These are phyloP conservation scores for Rhynchosporium graminicola DNA, from an alignment of 2,329 filamentous ascomycete genomes.

Conservation along the genomic window DNA sequence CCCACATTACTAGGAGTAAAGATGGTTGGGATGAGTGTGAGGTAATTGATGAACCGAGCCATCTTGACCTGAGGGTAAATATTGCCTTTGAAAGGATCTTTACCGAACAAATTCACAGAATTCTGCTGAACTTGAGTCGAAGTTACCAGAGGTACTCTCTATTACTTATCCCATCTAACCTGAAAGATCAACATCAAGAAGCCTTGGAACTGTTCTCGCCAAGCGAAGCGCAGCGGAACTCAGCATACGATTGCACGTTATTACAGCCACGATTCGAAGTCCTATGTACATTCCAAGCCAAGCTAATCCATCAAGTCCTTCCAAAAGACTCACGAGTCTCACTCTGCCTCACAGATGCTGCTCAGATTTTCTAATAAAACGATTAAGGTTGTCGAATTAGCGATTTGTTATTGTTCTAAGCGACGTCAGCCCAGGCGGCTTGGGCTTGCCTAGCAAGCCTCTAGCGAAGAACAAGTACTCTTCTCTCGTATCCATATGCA, in stretches of 20 bases:
- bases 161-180: background rate
- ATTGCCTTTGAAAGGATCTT: background rate
- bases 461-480: background rate
- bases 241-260: background rate
- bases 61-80: background rate
- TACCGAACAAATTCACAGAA: background rate
- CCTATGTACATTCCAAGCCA: background rate
- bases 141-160: background rate
- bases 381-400: background rate
- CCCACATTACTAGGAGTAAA: conserved; percentile 14
- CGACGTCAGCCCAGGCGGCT: conserved; percentile 4
- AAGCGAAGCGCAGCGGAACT: background rate
- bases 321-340: background rate
- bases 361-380: background rate
- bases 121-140: background rate
- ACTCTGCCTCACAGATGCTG: conserved; percentile 4
- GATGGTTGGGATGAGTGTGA: conserved; percentile 5
- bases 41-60: background rate
- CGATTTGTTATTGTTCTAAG: background rate
- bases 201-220: background rate
- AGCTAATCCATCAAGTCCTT: background rate
- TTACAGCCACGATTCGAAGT: background rate
- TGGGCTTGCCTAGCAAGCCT: background rate
- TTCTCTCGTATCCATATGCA: conserved; percentile 2
- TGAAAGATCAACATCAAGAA: background rate